Evolutionary conservation across 306 rosid genomes (phyloP), one percentile per base, ranked within the genome.

Genomic region (Sicyos edulis): DNA sequence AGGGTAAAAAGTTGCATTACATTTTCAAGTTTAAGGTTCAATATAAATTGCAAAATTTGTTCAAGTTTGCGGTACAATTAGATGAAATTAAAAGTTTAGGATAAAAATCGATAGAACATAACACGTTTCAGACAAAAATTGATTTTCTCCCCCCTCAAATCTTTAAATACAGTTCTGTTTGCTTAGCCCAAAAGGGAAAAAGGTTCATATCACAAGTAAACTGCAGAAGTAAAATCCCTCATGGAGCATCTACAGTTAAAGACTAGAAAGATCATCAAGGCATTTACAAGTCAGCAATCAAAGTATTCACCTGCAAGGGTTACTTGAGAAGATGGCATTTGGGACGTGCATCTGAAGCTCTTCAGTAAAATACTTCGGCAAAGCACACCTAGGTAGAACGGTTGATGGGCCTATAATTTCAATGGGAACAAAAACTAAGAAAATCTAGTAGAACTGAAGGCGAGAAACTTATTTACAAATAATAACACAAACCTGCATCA

Each of bases 311-410:
- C 99, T 93, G 88, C 99, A 93, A 37, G 96, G 99, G 70, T 93
- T 91, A 79, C 96, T 93, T 54, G 88, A 80, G 84, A 93, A 93
- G 79, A 91, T 88, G 79, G 87, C 95, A 81, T 88, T 85, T 75
- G 95, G 92, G 80, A 91, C 59, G 75, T 87, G 82, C 76, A 82
- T 82, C 78, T 78, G 90, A 58, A 93, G 92, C 86, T 93, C 97
- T 70, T 88, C 95, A 0, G 85, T 88, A 75, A 93, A 80, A 83
- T 86, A 88, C 77, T 87, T 88, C 17, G 97, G 98, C 71, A 90
- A 80, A 74, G 89, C 80, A 82, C 89, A 82, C 80, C 90, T 84
- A 29, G 95, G 97, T 72, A 90, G 88, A 79, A 55, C 89, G 4
- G 89, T 82, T 29, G 98, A 93, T 53, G 97, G 91, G 59, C 93